Evolutionary conservation across 75 land plant species (phyloP), one percentile per base, ranked within the genome.

Genomic region (Sequoia sempervirens): DNA sequence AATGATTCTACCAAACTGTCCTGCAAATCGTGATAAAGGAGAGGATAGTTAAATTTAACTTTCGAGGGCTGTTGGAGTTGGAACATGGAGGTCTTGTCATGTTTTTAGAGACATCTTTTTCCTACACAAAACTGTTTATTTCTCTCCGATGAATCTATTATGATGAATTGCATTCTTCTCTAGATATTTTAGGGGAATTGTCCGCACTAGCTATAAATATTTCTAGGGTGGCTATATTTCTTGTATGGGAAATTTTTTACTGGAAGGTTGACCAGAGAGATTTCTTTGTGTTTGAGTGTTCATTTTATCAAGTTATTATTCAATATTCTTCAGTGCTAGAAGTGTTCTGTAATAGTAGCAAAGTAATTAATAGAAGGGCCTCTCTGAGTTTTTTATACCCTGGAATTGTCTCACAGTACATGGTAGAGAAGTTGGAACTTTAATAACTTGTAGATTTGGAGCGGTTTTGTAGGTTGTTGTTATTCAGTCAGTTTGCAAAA

Each of bases 381-480:
- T 32, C 12, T 50, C 2, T 50, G 53, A 50, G 53, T 50, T 12
- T 50, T 80, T 34, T 37, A 11, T n/a, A 53, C 32, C 36, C 26
- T 81, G 8, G n/a, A 54, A 50, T 80, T n/a, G 9, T 70, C 37
- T 32, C 13, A 32, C 4, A 23, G 66, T 7, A 61, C 8, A 26
- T 14, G 8, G 20, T 78, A 78, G 32, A 78, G 47, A 45, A 11
- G 80, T 45, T 78, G 47, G 28, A 20, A 45, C 20, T 4, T 78
- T 5, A 38, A 78, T 78, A n/a, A 78, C 56, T 52, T 34, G 7
- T 18, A 4, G 37, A 11, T 36, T 80, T 53, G 20, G 58, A 36
- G 8, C 68, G 15, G 20, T 83, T 58, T 80, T 66, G 61, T 86
- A 95, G 96, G 91, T 68, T 97, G 98, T 84, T 97, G 99, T 85